Conservation (phyloP, 176 grass and related monocot species). For the Avena eriantha region DNA sequence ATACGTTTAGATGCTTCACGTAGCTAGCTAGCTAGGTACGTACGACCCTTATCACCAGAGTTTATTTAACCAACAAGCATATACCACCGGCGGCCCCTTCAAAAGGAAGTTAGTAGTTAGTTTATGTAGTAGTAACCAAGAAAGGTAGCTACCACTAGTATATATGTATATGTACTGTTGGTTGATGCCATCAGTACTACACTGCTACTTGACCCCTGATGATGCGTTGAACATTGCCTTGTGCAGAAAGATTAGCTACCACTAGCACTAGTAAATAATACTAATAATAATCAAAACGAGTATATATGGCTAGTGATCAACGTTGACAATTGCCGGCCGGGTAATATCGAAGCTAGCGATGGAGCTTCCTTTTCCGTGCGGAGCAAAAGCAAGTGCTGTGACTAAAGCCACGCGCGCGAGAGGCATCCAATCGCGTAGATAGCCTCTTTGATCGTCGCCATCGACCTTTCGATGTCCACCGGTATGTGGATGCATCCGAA, state of each 20-base stretch:
- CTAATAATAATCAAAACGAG: background rate
- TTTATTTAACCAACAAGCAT: conserved; percentile 8
- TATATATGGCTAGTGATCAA: background rate
- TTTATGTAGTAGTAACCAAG: conserved; percentile 28
- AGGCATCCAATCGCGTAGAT: conserved; percentile 24
- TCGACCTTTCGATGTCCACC: conserved; percentile 38
- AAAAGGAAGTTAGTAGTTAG: conserved; percentile 11
- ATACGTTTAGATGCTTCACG: conserved; percentile 31
- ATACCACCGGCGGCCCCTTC: background rate
- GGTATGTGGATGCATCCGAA: conserved; percentile 51
- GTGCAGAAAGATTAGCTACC: background rate
- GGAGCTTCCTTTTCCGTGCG: conserved; percentile 21
- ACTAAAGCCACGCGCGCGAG: conserved; percentile 44
- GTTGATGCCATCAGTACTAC: background rate
- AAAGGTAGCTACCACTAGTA: conserved; percentile 2
- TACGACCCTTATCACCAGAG: background rate
- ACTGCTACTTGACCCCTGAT: background rate
- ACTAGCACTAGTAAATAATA: background rate
- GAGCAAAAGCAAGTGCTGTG: conserved; percentile 44
- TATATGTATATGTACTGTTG: too few species aligned
- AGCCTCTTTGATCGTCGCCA: conserved; percentile 18
- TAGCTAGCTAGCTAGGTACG: conserved; percentile 31
- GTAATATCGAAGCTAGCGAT: too few species aligned
- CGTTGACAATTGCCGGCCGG: conserved; percentile 43
- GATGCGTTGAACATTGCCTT: conserved; percentile 18